phyloP scores from a whole-genome alignment of 2,329 filamentous ascomycete genomes.

The Raffaelea albimanens region DNA sequence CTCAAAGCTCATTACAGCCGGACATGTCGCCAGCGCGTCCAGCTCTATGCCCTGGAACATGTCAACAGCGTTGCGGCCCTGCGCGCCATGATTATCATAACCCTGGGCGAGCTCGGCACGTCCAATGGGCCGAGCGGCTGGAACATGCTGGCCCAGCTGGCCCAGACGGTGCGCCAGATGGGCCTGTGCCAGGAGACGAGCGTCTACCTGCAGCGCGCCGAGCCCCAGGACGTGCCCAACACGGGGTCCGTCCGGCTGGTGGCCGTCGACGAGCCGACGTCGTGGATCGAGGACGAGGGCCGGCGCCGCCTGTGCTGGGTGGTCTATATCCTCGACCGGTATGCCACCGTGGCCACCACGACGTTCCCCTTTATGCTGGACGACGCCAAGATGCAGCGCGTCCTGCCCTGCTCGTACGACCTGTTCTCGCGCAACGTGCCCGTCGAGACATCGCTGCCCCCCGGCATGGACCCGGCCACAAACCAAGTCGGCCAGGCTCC shows the following conservation, averaged over 20 bases:
- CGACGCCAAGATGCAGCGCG: slow-evolving; percentile 78
- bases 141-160: slow-evolving; percentile 84
- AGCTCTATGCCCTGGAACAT: slow-evolving; percentile 81
- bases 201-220: slow-evolving; percentile 57
- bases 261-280: slow-evolving; percentile 69
- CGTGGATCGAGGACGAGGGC: slow-evolving; percentile 85
- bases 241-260: slow-evolving; percentile 84
- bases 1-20: slow-evolving; percentile 66
- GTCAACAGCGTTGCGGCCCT: slow-evolving; percentile 77
- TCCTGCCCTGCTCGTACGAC: slow-evolving; percentile 78
- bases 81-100: slow-evolving; percentile 78
- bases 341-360: slow-evolving; percentile 80
- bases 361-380: slow-evolving; percentile 78
- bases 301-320: slow-evolving; percentile 84
- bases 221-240: slow-evolving; percentile 52
- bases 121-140: slow-evolving; percentile 86
- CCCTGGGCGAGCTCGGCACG: slow-evolving; percentile 72
- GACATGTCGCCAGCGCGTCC: slow-evolving; percentile 73
- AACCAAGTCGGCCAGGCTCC: too few relatives aligned
- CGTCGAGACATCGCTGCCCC: slow-evolving; percentile 79
- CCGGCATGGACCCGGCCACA: slow-evolving; percentile 29
- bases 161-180: slow-evolving; percentile 76
- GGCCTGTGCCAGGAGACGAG: slow-evolving; percentile 75
- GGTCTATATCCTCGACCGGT: slow-evolving; percentile 82
- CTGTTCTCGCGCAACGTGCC: slow-evolving; percentile 74